These are phyloP conservation scores for Pistacia integerrima DNA, from an alignment of 345 rosid species.

Conservation along the genomic window DNA sequence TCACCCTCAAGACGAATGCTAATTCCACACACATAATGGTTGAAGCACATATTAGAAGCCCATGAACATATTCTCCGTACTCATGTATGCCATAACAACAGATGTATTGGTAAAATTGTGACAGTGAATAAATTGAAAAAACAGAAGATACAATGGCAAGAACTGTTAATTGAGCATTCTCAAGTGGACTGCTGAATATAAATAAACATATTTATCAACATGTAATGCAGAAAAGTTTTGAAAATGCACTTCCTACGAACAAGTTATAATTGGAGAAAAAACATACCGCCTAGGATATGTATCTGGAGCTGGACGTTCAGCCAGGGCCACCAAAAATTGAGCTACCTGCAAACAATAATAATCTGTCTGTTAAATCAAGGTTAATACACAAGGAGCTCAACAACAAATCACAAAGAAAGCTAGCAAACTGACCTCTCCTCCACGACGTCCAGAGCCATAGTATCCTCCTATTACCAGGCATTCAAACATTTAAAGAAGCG, in stretches of 20 bases:
- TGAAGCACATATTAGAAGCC: background rate
- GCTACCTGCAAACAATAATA: slow-evolving; percentile 58
- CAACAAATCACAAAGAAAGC: slow-evolving; percentile 14
- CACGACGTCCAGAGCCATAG: slow-evolving; percentile 96
- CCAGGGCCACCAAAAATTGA: slow-evolving; percentile 89
- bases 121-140: background rate
- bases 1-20: background rate
- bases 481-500: slow-evolving; percentile 1
- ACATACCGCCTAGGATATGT: slow-evolving; percentile 73
- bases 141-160: background rate
- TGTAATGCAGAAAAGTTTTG: background rate
- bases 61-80: background rate
- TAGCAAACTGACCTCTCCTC: slow-evolving; percentile 67
- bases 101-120: background rate
- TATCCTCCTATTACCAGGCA: slow-evolving; percentile 71
- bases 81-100: background rate
- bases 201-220: background rate
- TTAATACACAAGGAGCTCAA: background rate
- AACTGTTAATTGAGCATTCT: background rate
- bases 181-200: background rate
- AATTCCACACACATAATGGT: background rate
- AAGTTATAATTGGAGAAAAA: background rate
- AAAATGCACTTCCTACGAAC: background rate
- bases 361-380: background rate
- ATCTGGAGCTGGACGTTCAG: slow-evolving; percentile 67